phyloP scores from a whole-genome alignment of 495 filamentous ascomycete genomes.

The Saxispiralis lemnorum region DNA sequence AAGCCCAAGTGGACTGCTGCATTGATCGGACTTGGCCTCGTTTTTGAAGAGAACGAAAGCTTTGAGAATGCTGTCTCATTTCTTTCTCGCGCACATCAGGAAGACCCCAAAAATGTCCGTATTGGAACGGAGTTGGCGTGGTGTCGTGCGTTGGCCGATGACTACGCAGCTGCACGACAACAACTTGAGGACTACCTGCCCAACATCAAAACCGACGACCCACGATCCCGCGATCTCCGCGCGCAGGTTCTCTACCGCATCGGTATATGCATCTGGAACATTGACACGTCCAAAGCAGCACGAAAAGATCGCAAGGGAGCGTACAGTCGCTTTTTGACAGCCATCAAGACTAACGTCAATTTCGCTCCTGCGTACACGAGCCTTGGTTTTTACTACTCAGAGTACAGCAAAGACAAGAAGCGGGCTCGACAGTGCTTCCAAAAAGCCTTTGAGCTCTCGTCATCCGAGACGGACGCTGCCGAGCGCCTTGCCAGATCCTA shows the following conservation, averaged over 20 bases:
- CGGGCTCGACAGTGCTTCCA: slow-evolving; percentile 82
- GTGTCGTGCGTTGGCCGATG: slow-evolving; percentile 71
- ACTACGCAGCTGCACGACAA: slow-evolving; percentile 41
- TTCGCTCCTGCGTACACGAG: slow-evolving; percentile 85
- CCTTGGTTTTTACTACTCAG: slow-evolving; percentile 85
- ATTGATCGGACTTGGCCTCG: slow-evolving; percentile 74
- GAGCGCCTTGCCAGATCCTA: slow-evolving; percentile 72
- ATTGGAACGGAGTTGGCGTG: slow-evolving; percentile 73
- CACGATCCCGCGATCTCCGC: slow-evolving; percentile 49
- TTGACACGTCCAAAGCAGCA: slow-evolving; percentile 48
- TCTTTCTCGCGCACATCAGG: slow-evolving; percentile 50
- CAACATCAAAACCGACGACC: slow-evolving; percentile 34
- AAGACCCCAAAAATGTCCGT: slow-evolving; percentile 52
- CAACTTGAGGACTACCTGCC: slow-evolving; percentile 55
- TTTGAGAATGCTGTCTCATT: slow-evolving; percentile 64
- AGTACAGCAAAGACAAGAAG: slow-evolving; percentile 71
- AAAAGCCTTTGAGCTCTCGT: slow-evolving; percentile 86
- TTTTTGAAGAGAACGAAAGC: slow-evolving; percentile 82
- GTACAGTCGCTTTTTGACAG: slow-evolving; percentile 65
- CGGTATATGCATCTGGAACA: slow-evolving; percentile 74
- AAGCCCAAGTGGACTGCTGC: slow-evolving; percentile 58
- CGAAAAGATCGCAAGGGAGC: slow-evolving; percentile 61
- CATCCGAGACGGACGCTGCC: slow-evolving; percentile 71
- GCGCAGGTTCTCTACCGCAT: slow-evolving; percentile 76
- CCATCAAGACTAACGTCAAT: slow-evolving; percentile 74